Conservation (phyloP, 768 basidiomycete genomes). For the Melanogaster broomeanus region DNA sequence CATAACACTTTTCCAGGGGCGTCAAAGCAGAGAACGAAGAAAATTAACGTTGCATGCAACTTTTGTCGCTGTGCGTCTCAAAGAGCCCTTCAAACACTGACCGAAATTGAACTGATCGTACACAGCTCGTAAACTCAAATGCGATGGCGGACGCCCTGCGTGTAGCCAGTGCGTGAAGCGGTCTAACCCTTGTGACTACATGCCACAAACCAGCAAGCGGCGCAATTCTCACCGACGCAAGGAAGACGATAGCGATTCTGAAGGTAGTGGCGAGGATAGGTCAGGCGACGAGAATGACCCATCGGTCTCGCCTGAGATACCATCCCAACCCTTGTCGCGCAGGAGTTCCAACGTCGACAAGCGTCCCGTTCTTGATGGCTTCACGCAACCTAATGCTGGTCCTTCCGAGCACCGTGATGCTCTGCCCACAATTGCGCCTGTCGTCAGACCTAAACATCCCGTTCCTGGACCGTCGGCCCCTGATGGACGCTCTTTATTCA, state of each 20-base stretch:
- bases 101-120: conserved; percentile 20
- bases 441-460: conserved; percentile 30
- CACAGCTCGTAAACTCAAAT: conserved; percentile 84
- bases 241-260: conserved; percentile 58
- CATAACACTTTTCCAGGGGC: conserved; percentile 43
- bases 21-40: conserved; percentile 72
- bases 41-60: conserved; percentile 88
- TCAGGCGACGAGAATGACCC: conserved; percentile 52
- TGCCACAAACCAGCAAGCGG: conserved; percentile 70
- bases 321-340: conserved; percentile 36
- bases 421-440: conserved; percentile 39
- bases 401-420: conserved; percentile 49
- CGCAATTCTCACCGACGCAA: conserved; percentile 65
- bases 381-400: conserved; percentile 30
- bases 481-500: conserved; percentile 48
- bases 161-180: conserved; percentile 83
- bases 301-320: conserved; percentile 57
- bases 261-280: conserved; percentile 63
- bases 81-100: conserved; percentile 10
- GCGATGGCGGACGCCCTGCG: conserved; percentile 82
- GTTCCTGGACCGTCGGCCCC: conserved; percentile 21
- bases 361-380: conserved; percentile 33
- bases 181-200: conserved; percentile 77
- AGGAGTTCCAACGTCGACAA: conserved; percentile 39
- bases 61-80: conserved; percentile 80